Evolutionary conservation across 208 protist species (phyloP).

Genomic region (Angomonas deanei): DNA sequence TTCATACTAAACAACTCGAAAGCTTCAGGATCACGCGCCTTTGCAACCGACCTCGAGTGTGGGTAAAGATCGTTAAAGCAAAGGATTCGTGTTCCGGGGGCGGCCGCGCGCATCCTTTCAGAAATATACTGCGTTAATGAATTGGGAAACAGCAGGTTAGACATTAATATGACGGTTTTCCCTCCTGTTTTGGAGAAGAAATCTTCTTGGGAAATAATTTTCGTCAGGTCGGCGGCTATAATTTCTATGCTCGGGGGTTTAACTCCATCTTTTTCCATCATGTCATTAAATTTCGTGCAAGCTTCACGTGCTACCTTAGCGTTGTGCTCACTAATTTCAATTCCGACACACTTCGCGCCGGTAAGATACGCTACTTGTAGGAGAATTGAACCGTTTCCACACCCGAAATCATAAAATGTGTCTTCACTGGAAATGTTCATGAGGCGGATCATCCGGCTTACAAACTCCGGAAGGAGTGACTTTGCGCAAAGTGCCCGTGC

Average conservation of each 20-base stretch:
- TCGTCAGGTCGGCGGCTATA: constrained; percentile 58
- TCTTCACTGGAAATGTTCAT: constrained; percentile 42
- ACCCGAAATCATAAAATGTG: constrained; percentile 68
- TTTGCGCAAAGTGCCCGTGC: constrained; percentile 56
- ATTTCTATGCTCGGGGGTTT: constrained; percentile 53
- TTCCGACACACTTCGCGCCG: constrained; percentile 50
- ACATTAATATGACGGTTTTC: constrained; percentile 55
- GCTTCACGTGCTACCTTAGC: constrained; percentile 39
- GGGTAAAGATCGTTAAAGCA: constrained; percentile 76
- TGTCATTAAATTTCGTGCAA: constrained; percentile 25
- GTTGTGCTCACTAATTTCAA: constrained; percentile 64
- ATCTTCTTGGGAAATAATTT: constrained; percentile 22
- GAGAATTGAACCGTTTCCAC: constrained; percentile 63
- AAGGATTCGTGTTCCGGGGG: constrained; percentile 35
- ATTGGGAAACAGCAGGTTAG: constrained; percentile 65
- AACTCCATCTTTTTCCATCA: constrained; percentile 13
- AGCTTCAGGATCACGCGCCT: constrained; percentile 49
- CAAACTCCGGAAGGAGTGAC: constrained; percentile 61
- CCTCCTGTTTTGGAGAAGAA: constrained; percentile 45
- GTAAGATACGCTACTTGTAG: constrained; percentile 64
- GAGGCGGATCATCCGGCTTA: constrained; percentile 39
- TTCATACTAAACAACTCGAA: constrained; percentile 61
- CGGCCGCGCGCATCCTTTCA: constrained; percentile 30
- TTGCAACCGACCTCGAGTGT: constrained; percentile 37
- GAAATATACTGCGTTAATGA: constrained; percentile 57